phyloP scores from a whole-genome alignment of 2,329 filamentous ascomycete species.

The Paramyrothecium roridum region DNA sequence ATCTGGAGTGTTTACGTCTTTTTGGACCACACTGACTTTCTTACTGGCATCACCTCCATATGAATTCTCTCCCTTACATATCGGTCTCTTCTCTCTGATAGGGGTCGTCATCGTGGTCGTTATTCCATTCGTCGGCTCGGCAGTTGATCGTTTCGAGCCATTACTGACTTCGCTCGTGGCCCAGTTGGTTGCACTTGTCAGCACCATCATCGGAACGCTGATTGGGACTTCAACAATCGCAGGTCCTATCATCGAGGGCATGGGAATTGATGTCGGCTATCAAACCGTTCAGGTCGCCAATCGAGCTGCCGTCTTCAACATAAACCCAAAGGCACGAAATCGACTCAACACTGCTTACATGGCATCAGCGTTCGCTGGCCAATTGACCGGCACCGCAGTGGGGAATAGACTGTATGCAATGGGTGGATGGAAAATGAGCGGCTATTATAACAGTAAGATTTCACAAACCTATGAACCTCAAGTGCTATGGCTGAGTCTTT shows the following conservation, averaged over 20 bases:
- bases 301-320: conserved; percentile 63
- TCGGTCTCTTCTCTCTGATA: conserved; percentile 77
- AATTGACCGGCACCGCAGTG: conserved; percentile 66
- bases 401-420: conserved; percentile 50
- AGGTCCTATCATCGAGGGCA: conserved; percentile 69
- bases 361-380: conserved; percentile 71
- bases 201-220: conserved; percentile 66
- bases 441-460: conserved; percentile 28
- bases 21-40: conserved; percentile 71
- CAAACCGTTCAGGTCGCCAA: conserved; percentile 76
- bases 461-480: neutral
- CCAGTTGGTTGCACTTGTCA: conserved; percentile 53
- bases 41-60: conserved; percentile 70
- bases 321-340: conserved; percentile 70
- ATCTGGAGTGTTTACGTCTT: conserved; percentile 47
- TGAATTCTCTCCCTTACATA: conserved; percentile 61
- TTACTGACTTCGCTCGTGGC: conserved; percentile 66
- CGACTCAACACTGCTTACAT: conserved; percentile 81
- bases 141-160: conserved; percentile 67
- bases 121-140: conserved; percentile 66
- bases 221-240: conserved; percentile 63
- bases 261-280: conserved; percentile 67
- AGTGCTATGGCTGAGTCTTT: neutral
- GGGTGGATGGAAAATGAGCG: conserved; percentile 49
- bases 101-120: conserved; percentile 67